Conservation (phyloP, 2,329 filamentous ascomycete genomes). For the Neospermospora avenae region DNA sequence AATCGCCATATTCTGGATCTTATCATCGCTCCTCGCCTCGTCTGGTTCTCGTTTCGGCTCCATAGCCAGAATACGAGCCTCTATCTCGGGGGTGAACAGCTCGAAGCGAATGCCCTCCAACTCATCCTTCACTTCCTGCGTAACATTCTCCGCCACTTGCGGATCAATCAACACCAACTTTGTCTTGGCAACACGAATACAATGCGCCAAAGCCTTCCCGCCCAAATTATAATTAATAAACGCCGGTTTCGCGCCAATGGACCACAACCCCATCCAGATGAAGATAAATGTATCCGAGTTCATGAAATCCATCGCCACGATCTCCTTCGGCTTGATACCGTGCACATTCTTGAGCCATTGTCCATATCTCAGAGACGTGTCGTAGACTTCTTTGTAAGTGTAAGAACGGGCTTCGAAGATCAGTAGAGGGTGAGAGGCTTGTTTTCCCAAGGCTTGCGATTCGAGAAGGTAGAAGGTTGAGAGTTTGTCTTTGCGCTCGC, state of each 20-base stretch:
- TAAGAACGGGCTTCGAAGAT: conserved; percentile 66
- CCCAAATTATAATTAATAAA: conserved; percentile 86
- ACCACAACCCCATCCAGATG: conserved; percentile 73
- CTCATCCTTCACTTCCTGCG: conserved; percentile 52
- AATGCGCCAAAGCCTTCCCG: conserved; percentile 69
- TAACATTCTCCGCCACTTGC: conserved; percentile 51
- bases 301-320: conserved; percentile 77
- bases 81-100: conserved; percentile 56
- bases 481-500: conserved; percentile 56
- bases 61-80: conserved; percentile 50
- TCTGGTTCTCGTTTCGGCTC: conserved; percentile 57
- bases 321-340: conserved; percentile 64
- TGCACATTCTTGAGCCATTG: conserved; percentile 67
- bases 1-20: conserved; percentile 56
- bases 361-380: conserved; percentile 67
- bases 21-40: conserved; percentile 48
- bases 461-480: conserved; percentile 78
- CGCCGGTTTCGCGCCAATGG: conserved; percentile 76
- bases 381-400: conserved; percentile 75
- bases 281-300: conserved; percentile 79
- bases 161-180: conserved; percentile 68
- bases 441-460: conserved; percentile 52
- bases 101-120: conserved; percentile 55
- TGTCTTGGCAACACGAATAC: conserved; percentile 64
- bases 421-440: conserved; percentile 56